Evolutionary conservation across 208 protist species (phyloP), one percentile per base, ranked within the genome.

Genomic region (Polymyxa betae): DNA sequence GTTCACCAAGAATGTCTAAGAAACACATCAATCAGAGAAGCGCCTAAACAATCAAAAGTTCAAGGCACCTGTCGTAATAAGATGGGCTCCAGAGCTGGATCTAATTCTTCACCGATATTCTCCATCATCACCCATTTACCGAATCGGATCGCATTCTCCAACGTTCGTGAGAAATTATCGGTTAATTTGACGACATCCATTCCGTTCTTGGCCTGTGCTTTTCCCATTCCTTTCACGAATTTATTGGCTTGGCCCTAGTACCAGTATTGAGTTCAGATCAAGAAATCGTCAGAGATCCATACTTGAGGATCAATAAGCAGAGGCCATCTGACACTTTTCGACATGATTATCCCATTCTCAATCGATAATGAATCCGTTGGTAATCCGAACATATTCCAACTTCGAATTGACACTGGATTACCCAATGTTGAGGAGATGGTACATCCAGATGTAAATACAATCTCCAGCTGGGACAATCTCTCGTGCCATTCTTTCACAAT

Each of bases 261-360:
- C 5, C 0, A 38, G 24, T 12, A 82, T n/a, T 78, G 16, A 82
- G n/a, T 43, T 45, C 16, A 5, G n/a, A 82, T 43, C n/a, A 82
- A 82, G 72, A 5, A 45, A 40, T 82, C 89, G 38, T n/a, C 24
- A 24, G 24, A n/a, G 38, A 89, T 40, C 5, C 49, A 29, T 5
- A 82, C 97, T 94, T 99, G 98, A 1, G 98, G 98, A 93, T 99
- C 98, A 92, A 99, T 98, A 94, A 99, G 97, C 24, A 99, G 96
- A 88, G 98, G 97, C 97, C 98, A 99, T 38, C 98, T 95, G 5
- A 97, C 94, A 29, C 97, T 95, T 45, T 97, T 95, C 32, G 94
- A 93, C 72, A 99, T 94, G 66, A 99, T 97, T 92, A 99, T 96
- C 49, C 95, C 98, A 92, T 99, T 99, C 93, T 99, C 97, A 24